Base-by-base conservation (phyloP, 75 land plant genomes). In the Picea glauca region DNA sequence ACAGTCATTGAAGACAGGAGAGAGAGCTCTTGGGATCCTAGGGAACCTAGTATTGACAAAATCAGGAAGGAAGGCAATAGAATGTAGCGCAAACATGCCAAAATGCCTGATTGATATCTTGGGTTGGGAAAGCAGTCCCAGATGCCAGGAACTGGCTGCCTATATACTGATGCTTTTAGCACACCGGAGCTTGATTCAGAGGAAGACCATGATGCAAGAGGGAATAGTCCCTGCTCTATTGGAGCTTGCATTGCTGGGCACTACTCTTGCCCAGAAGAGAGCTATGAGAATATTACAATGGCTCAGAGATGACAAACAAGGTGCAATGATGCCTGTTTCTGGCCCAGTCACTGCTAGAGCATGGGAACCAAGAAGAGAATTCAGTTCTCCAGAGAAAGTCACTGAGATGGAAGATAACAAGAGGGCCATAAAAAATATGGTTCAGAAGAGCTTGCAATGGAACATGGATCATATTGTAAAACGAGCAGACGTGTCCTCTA, bases 81-180 rank as follows among this genome's bases (percentile, higher is more conserved):
- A 90, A 31, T 58, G 72, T 23, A 78, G 82, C 18, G 72, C 79
- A 9, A 78, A 72, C 73, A 84, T 86, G 32, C 87, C 91, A 0
- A 77, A 86, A n/a, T 43, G 61, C n/a, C 60, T 93, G 54, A 83
- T 94, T 11, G 90, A 84, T 77, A 82, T 83, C 18, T 18, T 96
- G 76, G 76, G 83, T 64, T 87, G 90, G 94, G 87, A 81, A 9
- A 85, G 87, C 3, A 72, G 65, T 13, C 79, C 90, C 17, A 91
- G 85, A 68, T 91, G 90, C 78, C 96, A 91, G 80, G 98, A 96
- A 75, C 78, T 85, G 14, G 87, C 91, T 23, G 87, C 87, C 23
- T 96, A 96, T 66, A 64, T 96, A 4, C 82, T 96, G 58, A 93
- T 96, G 98, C 82, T 96, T 58, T 31, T 94, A 4, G 92, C 94